These are phyloP conservation scores for Ophiostoma ulmi DNA, from an alignment of 2,329 filamentous ascomycete genomes.

Conservation along the genomic window DNA sequence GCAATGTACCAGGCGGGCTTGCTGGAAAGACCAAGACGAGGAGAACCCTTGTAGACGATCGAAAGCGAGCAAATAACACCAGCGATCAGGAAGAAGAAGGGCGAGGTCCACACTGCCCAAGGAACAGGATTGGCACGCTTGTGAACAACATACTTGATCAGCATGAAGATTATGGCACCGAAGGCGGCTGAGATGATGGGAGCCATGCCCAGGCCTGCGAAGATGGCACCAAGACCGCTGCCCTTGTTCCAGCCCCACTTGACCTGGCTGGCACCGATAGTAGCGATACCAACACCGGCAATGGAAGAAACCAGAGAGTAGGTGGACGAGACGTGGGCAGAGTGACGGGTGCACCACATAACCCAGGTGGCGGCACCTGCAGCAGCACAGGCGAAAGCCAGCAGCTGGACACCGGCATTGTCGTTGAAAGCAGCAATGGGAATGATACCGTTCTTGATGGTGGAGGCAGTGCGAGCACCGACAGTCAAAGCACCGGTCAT, in stretches of 20 bases:
- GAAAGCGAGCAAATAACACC: conserved; percentile 69
- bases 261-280: conserved; percentile 56
- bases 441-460: conserved; percentile 76
- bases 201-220: conserved; percentile 66
- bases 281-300: conserved; percentile 64
- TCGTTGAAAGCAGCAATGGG: conserved; percentile 52
- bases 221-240: conserved; percentile 66
- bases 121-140: conserved; percentile 64
- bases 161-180: conserved; percentile 62
- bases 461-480: conserved; percentile 65
- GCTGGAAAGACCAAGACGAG: conserved; percentile 58
- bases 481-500: conserved; percentile 62
- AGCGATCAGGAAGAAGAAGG: conserved; percentile 72
- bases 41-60: conserved; percentile 76
- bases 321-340: conserved; percentile 67
- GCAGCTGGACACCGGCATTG: conserved; percentile 62
- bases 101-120: conserved; percentile 68
- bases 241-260: conserved; percentile 67
- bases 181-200: conserved; percentile 62
- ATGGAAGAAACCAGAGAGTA: conserved; percentile 67
- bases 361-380: conserved; percentile 66
- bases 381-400: conserved; percentile 60
- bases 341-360: conserved; percentile 73
- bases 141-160: conserved; percentile 68
- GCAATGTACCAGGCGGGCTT: conserved; percentile 65